phyloP scores from a whole-genome alignment of 176 grass and related monocot species.

The Carex kokanica region DNA sequence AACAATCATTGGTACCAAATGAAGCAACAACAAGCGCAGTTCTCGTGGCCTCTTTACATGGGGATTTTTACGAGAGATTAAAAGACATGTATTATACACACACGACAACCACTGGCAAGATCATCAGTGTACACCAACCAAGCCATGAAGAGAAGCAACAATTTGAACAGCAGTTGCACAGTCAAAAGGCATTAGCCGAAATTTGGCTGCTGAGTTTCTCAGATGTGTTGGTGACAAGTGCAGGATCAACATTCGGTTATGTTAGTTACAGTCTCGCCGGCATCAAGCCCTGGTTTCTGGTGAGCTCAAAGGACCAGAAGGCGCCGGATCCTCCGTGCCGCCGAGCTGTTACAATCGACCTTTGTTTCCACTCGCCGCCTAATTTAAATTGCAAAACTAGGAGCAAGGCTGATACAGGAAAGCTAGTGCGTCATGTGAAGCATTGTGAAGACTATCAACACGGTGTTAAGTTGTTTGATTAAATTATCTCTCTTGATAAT shows the following conservation, averaged over 20 bases:
- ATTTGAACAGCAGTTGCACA: constrained; percentile 18
- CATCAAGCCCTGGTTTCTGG: constrained; percentile 47
- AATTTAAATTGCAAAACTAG: constrained; percentile 51
- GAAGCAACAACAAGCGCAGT: neutral
- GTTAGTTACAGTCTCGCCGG: constrained; percentile 27
- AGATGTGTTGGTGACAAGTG: constrained; percentile 30
- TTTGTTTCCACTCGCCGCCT: constrained; percentile 64
- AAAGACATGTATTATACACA: constrained; percentile 29
- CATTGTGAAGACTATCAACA: constrained; percentile 44
- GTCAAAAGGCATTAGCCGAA: constrained; percentile 31
- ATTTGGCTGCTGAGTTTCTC: constrained; percentile 41
- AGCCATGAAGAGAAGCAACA: constrained; percentile 34
- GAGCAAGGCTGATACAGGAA: constrained; percentile 24
- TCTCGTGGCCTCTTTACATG: constrained; percentile 25
- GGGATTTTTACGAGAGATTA: constrained; percentile 22
- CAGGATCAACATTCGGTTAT: constrained; percentile 38
- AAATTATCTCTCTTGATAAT: neutral
- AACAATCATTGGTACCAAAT: neutral
- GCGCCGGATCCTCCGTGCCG: constrained; percentile 17
- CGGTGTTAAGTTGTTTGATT: constrained; percentile 57
- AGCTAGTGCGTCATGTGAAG: constrained; percentile 45
- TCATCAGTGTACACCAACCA: constrained; percentile 28
- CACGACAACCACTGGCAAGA: constrained; percentile 7
- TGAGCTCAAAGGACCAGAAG: neutral
- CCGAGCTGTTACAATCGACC: constrained; percentile 41